A percentile compares a stretch with the other conserved stretches of the same genome.
These are phyloP conservation scores for Phlebiopsis flavidoalba DNA, from an alignment of 768 basidiomycete genomes.

Conservation along the genomic window DNA sequence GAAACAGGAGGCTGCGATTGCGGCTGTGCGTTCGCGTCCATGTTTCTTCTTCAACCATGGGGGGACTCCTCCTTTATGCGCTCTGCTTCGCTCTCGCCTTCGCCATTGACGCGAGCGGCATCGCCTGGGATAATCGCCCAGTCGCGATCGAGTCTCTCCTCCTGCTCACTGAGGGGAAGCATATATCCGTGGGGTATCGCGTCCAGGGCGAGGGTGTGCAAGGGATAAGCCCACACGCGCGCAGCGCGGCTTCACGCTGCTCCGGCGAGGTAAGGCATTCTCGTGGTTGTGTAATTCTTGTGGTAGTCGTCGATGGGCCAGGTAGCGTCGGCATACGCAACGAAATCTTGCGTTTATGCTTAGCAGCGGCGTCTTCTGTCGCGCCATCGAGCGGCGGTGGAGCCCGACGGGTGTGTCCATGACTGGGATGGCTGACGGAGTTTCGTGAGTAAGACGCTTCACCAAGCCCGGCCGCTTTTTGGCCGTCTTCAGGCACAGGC, in stretches of 20 bases:
- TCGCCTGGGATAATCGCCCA: not conserved
- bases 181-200: slow-evolving; percentile 11
- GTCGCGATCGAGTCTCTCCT: slow-evolving; percentile 10
- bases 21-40: not conserved
- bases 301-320: not conserved
- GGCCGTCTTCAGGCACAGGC: not conserved
- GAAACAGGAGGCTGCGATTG: not conserved
- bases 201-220: slow-evolving; percentile 3
- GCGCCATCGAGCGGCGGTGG: not conserved
- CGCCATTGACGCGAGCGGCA: not conserved
- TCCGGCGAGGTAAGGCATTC: slow-evolving; percentile 13
- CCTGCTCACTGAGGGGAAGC: slow-evolving; percentile 15
- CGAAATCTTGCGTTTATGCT: slow-evolving; percentile 5
- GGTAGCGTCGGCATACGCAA: slow-evolving; percentile 4
- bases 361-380: not conserved
- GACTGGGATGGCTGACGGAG: slow-evolving; percentile 8
- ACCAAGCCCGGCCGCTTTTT: slow-evolving; percentile 7
- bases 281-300: not conserved
- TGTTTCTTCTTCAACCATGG: slow-evolving; percentile 14
- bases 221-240: slow-evolving; percentile 58
- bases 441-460: slow-evolving; percentile 10
- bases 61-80: slow-evolving; percentile 14
- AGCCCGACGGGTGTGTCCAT: not conserved
- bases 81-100: slow-evolving; percentile 13
- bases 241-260: slow-evolving; percentile 45